phyloP scores from a whole-genome alignment of 2,329 filamentous ascomycete genomes.

The Pestalotiopsis sp. region DNA sequence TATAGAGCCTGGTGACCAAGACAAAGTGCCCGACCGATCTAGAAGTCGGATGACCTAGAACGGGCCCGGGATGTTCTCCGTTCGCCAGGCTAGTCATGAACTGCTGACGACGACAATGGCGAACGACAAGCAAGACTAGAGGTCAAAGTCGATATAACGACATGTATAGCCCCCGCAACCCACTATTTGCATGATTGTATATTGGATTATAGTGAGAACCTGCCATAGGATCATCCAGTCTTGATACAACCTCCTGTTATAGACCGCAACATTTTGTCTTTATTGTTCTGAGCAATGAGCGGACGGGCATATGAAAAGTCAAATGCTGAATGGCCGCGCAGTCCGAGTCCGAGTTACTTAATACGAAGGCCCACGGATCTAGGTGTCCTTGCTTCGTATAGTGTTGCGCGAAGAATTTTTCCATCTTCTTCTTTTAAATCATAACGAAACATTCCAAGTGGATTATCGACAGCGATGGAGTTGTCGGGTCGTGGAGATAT shows the following conservation, averaged over 20 bases:
- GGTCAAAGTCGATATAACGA: background rate
- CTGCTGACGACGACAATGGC: background rate
- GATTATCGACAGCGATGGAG: background rate
- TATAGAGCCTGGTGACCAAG: no score
- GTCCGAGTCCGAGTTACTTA: background rate
- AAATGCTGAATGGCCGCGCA: background rate
- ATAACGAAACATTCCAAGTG: background rate
- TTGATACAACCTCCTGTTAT: background rate
- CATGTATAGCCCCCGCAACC: background rate
- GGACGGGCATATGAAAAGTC: background rate
- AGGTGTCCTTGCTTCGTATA: background rate
- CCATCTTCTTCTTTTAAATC: background rate
- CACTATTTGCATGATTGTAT: background rate
- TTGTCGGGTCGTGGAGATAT: background rate
- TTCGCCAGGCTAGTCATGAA: background rate
- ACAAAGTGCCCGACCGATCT: background rate
- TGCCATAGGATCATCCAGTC: background rate
- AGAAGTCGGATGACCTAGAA: background rate
- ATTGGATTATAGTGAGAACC: background rate
- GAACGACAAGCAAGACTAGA: background rate
- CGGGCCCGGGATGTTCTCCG: background rate
- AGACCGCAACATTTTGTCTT: background rate
- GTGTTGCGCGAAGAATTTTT: background rate
- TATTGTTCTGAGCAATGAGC: background rate
- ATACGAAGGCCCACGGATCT: background rate